phyloP scores from a whole-genome alignment of 805 yeast species.

The Kodamaea nitidulidarum region DNA sequence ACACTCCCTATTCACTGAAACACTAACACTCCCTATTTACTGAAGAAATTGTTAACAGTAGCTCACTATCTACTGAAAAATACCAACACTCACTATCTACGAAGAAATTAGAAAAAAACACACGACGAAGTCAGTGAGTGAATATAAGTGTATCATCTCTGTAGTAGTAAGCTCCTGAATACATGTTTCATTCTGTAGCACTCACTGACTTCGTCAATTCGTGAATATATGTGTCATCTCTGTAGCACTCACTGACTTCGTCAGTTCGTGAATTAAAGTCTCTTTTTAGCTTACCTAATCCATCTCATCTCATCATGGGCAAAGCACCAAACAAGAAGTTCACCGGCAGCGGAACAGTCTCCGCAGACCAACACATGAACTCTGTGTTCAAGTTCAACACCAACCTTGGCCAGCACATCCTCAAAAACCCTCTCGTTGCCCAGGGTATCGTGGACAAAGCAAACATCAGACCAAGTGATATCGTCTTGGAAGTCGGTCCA shows the following conservation, averaged over 20 bases:
- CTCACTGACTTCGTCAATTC: no score
- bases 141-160: no score
- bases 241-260: neutral
- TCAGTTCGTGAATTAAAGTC: no score
- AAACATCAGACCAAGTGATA: conserved; percentile 84
- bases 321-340: conserved; percentile 65
- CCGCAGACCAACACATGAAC: conserved; percentile 66
- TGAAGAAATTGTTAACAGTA: no score
- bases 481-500: conserved; percentile 95
- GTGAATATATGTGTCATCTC: neutral
- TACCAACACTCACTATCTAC: no score
- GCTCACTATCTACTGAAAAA: no score
- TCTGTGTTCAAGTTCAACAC: conserved; percentile 96
- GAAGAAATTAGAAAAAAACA: no score
- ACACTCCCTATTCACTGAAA: no score
- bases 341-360: conserved; percentile 50
- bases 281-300: conserved; percentile 1
- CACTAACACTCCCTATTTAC: no score
- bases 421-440: conserved; percentile 93
- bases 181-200: no score
- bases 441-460: conserved; percentile 99
- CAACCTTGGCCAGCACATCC: conserved; percentile 92
- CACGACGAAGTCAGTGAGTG: no score
- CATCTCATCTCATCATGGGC: conserved; percentile 40
- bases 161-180: no score